Evolutionary conservation across 1,284 basidiomycete species (phyloP).

Genomic region (Boletus sp.): DNA sequence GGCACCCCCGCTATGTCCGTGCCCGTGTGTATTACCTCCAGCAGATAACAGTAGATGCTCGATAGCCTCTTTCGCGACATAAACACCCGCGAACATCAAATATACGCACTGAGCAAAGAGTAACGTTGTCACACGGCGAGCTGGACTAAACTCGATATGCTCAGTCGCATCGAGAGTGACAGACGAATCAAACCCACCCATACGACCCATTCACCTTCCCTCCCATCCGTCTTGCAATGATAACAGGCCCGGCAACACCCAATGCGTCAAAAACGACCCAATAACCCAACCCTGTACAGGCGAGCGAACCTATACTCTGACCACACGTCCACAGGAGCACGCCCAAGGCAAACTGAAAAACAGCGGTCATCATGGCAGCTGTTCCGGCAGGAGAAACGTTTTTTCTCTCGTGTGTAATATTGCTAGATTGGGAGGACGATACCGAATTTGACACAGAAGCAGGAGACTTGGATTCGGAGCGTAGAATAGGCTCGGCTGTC

Average conservation of each 20-base stretch:
- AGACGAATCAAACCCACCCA: conserved; percentile 17
- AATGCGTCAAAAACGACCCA: conserved; percentile 94
- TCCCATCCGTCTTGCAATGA: conserved; percentile 28
- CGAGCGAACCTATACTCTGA: conserved; percentile 83
- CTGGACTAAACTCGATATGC: conserved; percentile 46
- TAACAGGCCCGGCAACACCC: conserved; percentile 56
- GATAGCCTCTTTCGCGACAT: conserved; percentile 90
- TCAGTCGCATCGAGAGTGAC: neutral
- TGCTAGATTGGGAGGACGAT: conserved; percentile 2
- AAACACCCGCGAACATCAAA: conserved; percentile 86
- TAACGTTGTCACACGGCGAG: conserved; percentile 71
- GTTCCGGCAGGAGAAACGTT: conserved; percentile 20
- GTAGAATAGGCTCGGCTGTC: conserved; percentile 12
- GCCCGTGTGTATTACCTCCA: conserved; percentile 35
- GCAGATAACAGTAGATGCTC: conserved; percentile 73
- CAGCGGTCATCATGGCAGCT: conserved; percentile 30
- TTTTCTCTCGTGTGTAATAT: neutral
- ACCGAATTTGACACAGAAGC: conserved; percentile 11
- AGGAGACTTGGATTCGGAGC: conserved; percentile 27
- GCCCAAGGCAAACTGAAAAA: conserved; percentile 56
- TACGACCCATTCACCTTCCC: conserved; percentile 26
- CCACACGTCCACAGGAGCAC: conserved; percentile 86
- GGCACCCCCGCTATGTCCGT: conserved; percentile 20
- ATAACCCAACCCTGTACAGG: conserved; percentile 89
- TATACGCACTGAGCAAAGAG: conserved; percentile 89